These are phyloP conservation scores for Excoecaria cochinchinensis DNA, from an alignment of 345 rosid genomes.

Conservation along the genomic window DNA sequence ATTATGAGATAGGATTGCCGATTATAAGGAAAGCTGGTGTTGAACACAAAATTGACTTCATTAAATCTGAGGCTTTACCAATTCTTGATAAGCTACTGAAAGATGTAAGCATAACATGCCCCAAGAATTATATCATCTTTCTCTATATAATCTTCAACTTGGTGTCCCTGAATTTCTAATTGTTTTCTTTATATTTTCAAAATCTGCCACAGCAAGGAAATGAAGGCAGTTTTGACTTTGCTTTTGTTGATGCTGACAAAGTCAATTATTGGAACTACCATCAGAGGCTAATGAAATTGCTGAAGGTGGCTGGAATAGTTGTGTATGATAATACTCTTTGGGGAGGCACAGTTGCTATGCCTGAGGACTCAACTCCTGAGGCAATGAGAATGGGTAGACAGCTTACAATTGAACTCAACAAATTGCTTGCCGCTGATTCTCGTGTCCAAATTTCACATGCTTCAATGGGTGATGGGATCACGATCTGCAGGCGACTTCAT, in stretches of 20 bases:
- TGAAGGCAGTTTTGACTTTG: constrained; percentile 51
- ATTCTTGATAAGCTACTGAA: constrained; percentile 36
- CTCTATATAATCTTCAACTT: neutral
- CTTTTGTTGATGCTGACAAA: constrained; percentile 56
- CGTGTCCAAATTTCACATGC: constrained; percentile 51
- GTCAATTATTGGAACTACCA: constrained; percentile 41
- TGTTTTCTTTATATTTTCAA: neutral
- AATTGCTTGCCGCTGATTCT: constrained; percentile 46
- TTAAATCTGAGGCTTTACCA: constrained; percentile 33
- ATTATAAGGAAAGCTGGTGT: constrained; percentile 39
- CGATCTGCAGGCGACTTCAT: constrained; percentile 40
- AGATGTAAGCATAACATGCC: constrained; percentile 19
- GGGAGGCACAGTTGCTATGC: constrained; percentile 40
- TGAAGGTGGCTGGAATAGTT: constrained; percentile 44
- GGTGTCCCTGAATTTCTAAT: neutral
- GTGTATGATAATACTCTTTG: constrained; percentile 49
- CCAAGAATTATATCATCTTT: no score
- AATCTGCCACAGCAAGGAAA: constrained; percentile 21
- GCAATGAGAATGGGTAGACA: constrained; percentile 18
- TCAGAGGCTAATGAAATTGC: constrained; percentile 39
- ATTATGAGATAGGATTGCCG: constrained; percentile 43
- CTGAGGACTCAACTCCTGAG: constrained; percentile 29
- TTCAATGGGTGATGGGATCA: constrained; percentile 66
- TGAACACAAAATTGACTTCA: constrained; percentile 42
- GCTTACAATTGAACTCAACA: constrained; percentile 41